A percentile compares a stretch with the other conserved stretches of the same genome.
phyloP scores from a whole-genome alignment of 192 early-diverging fungal genomes.

The Coemansia sp. region DNA sequence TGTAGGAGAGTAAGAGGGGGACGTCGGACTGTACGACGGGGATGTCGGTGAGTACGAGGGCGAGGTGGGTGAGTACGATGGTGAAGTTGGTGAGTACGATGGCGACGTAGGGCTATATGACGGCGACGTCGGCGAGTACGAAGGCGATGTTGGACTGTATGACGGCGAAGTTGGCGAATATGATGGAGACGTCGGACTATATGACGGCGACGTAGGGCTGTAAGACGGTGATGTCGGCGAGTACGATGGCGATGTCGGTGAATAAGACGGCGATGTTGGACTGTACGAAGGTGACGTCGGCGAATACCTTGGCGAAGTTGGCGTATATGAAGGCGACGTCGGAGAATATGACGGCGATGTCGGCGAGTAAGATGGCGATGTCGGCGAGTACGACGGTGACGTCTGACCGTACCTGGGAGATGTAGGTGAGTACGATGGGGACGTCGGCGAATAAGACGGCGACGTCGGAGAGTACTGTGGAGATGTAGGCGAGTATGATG shows the following conservation, averaged over 20 bases:
- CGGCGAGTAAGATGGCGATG: conserved; percentile 48
- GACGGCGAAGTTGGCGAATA: conserved; percentile 76
- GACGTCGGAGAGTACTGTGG: conserved; percentile 69
- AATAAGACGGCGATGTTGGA: conserved; percentile 66
- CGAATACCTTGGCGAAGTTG: conserved; percentile 71
- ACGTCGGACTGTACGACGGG: conserved; percentile 62
- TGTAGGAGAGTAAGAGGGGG: conserved; percentile 77
- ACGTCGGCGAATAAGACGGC: conserved; percentile 71
- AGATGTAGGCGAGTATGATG: conserved; percentile 64
- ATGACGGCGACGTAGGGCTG: conserved; percentile 61
- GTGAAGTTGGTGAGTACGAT: conserved; percentile 71
- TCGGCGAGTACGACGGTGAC: conserved; percentile 63
- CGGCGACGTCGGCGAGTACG: conserved; percentile 65
- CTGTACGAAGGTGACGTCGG: conserved; percentile 80
- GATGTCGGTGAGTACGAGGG: conserved; percentile 36
- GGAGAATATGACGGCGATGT: conserved; percentile 53
- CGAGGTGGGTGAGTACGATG: conserved; percentile 72
- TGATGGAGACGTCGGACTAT: conserved; percentile 64
- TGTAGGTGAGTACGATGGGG: conserved; percentile 60
- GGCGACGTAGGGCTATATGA: conserved; percentile 66
- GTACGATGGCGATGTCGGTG: conserved; percentile 65
- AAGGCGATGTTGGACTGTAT: conserved; percentile 65
- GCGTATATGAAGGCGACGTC: conserved; percentile 71
- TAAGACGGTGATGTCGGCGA: conserved; percentile 69
- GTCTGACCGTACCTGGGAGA: conserved; percentile 65